Percentiles rank a stretch among this genome's conserved stretches.
Evolutionary conservation across 805 yeast species (phyloP).

Genomic region (Kazachstania kunashirensis): DNA sequence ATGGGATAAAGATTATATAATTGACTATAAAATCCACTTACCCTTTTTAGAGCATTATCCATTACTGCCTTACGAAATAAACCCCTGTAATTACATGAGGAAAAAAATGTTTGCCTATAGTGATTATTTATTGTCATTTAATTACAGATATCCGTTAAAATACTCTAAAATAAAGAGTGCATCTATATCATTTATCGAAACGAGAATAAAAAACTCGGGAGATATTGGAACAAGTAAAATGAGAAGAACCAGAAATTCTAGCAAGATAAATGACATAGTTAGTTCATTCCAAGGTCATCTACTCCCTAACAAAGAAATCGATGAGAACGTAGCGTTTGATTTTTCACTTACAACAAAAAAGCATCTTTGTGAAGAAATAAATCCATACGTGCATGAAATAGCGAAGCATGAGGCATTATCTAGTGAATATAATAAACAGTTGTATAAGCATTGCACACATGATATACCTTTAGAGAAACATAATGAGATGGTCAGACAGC

Average conservation of each 20-base stretch:
- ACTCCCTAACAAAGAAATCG: background rate
- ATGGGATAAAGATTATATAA: slow-evolving; percentile 19
- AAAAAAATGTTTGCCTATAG: background rate
- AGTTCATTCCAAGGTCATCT: slow-evolving; percentile 13
- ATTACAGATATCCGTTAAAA: slow-evolving; percentile 1
- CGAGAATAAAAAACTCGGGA: slow-evolving; percentile 8
- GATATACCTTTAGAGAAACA: slow-evolving; percentile 12
- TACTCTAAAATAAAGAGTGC: slow-evolving; percentile 8
- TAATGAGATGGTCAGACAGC: slow-evolving; percentile 14
- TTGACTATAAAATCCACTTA: slow-evolving; percentile 21
- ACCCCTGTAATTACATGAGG: slow-evolving; percentile 9
- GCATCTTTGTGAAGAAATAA: slow-evolving; percentile 12
- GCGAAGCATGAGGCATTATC: slow-evolving; percentile 17
- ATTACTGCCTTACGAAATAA: slow-evolving; percentile 19
- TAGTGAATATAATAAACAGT: slow-evolving; percentile 12
- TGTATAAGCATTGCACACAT: slow-evolving; percentile 8
- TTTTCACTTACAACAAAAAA: slow-evolving; percentile 6
- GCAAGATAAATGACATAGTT: slow-evolving; percentile 17
- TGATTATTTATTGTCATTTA: background rate
- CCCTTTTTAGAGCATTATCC: slow-evolving; percentile 9
- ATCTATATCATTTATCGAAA: slow-evolving; percentile 10
- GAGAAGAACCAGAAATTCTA: slow-evolving; percentile 24
- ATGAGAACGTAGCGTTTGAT: slow-evolving; percentile 9
- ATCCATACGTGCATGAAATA: slow-evolving; percentile 20
- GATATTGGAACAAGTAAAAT: slow-evolving; percentile 3